Conservation (phyloP, 768 basidiomycete genomes). For the Rubroboletus satanas region DNA sequence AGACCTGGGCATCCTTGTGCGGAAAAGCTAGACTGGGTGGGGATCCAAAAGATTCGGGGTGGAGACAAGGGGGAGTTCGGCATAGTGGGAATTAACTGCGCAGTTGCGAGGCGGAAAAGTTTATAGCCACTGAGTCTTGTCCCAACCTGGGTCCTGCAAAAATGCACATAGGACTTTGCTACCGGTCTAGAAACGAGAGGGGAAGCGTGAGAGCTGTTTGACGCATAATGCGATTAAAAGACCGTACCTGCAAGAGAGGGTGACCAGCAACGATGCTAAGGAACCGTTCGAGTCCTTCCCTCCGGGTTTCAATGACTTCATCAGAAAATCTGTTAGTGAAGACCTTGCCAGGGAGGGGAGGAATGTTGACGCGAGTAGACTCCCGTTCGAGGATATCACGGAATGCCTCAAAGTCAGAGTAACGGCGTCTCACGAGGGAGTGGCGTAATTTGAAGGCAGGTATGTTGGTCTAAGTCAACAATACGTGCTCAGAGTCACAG, state of each 20-base stretch:
- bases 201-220: slow-evolving; percentile 4
- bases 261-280: slow-evolving; percentile 96
- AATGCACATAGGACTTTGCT: slow-evolving; percentile 96
- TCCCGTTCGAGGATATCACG: slow-evolving; percentile 97
- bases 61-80: not conserved
- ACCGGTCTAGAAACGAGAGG: slow-evolving; percentile 59
- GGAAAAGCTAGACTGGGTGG: not conserved
- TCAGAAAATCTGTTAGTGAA: slow-evolving; percentile 98
- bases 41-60: not conserved
- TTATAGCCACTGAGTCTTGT: slow-evolving; percentile 74
- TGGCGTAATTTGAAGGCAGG: slow-evolving; percentile 98
- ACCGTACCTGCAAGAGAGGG: slow-evolving; percentile 84
- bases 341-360: slow-evolving; percentile 94
- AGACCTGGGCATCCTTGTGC: slow-evolving; percentile 8
- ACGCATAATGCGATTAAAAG: not conserved
- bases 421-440: slow-evolving; percentile 82
- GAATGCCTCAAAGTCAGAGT: slow-evolving; percentile 95
- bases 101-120: not conserved
- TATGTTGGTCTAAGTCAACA: slow-evolving; percentile 78
- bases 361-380: slow-evolving; percentile 95
- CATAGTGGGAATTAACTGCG: not conserved
- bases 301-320: slow-evolving; percentile 88
- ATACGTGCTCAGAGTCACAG: slow-evolving; percentile 1
- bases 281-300: slow-evolving; percentile 94
- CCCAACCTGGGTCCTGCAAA: slow-evolving; percentile 92